These are phyloP conservation scores for Clavispora asparagi DNA, from an alignment of 805 yeast species.

Conservation along the genomic window DNA sequence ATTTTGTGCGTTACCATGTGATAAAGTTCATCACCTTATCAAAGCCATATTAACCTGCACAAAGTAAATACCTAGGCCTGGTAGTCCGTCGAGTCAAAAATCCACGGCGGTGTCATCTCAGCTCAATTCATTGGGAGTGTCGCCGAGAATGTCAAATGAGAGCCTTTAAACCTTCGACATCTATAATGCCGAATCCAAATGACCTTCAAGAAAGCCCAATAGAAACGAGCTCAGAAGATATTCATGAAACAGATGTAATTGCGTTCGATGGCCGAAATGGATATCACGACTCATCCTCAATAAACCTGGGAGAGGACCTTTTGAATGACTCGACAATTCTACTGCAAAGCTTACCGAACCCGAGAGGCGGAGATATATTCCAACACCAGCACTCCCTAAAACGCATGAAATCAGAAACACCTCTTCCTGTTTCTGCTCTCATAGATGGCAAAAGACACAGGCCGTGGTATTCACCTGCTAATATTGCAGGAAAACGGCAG, in stretches of 20 bases:
- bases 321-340: neutral
- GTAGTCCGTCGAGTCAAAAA: neutral
- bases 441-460: neutral
- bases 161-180: neutral
- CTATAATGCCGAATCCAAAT: neutral
- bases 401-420: neutral
- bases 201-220: neutral
- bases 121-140: neutral
- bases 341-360: neutral
- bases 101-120: neutral
- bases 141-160: neutral
- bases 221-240: neutral
- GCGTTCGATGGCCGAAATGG: neutral
- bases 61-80: neutral
- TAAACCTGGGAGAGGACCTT: neutral
- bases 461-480: neutral
- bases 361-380: neutral
- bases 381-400: neutral
- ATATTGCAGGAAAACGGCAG: neutral
- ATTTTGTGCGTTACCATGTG: neutral
- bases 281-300: neutral
- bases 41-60: neutral
- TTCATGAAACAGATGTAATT: neutral
- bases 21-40: neutral
- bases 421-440: neutral